These are phyloP conservation scores for Laburnicola sp. DNA, from an alignment of 2,329 filamentous ascomycete species.

Conservation along the genomic window DNA sequence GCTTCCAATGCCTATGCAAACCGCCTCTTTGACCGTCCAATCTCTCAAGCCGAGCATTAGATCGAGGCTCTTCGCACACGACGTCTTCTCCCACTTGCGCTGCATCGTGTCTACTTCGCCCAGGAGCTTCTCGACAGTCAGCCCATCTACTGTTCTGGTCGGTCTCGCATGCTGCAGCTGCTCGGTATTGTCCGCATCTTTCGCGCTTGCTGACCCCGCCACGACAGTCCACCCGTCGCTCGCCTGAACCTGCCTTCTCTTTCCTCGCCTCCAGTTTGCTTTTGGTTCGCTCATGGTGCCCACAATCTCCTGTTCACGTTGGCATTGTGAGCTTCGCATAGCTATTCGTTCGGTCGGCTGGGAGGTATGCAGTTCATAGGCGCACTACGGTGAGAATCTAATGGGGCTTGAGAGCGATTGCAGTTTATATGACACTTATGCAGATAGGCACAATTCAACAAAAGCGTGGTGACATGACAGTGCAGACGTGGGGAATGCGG, in stretches of 20 bases:
- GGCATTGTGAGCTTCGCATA: neutral
- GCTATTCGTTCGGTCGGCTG: neutral
- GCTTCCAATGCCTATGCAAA: constrained; percentile 44
- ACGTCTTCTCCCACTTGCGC: constrained; percentile 28
- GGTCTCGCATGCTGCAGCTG: constrained; percentile 17
- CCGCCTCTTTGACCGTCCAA: constrained; percentile 25
- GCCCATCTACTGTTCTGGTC: constrained; percentile 20
- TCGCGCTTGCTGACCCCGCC: constrained; percentile 10
- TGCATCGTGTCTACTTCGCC: constrained; percentile 27
- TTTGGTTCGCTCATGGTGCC: neutral
- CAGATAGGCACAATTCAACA: no score
- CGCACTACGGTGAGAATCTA: no score
- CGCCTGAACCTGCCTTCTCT: constrained; percentile 33
- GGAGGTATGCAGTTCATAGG: neutral
- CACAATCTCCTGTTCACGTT: neutral
- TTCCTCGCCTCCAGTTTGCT: constrained; percentile 27
- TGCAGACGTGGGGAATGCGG: no score
- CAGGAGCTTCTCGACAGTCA: constrained; percentile 31
- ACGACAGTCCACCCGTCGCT: constrained; percentile 45
- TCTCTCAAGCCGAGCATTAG: constrained; percentile 16
- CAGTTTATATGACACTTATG: no score
- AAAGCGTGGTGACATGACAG: no score
- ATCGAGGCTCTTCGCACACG: constrained; percentile 26
- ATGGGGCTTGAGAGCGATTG: no score
- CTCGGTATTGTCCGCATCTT: constrained; percentile 1